These are phyloP conservation scores for Mesembryanthemum crystallinum DNA, from an alignment of 148 eudicot species.

Conservation along the genomic window DNA sequence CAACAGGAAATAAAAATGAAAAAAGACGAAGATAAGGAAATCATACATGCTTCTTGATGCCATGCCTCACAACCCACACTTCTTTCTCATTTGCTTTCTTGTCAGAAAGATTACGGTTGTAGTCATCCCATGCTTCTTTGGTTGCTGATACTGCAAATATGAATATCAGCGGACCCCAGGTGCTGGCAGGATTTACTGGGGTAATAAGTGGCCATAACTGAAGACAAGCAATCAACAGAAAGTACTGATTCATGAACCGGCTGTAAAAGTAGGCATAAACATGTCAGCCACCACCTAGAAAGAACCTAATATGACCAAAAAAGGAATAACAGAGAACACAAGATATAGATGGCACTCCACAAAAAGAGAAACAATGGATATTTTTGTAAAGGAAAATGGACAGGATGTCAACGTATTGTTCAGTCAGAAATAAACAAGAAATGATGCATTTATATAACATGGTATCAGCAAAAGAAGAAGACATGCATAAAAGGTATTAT, in stretches of 20 bases:
- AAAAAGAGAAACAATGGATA: not conserved
- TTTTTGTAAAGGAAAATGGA: not conserved
- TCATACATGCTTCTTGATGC: conserved; percentile 73
- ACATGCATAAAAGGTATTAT: not conserved
- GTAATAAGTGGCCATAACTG: conserved; percentile 97
- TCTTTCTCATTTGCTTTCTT: conserved; percentile 94
- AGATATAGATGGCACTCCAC: not conserved
- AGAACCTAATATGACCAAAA: conserved; percentile 3
- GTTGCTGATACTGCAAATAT: conserved; percentile 94
- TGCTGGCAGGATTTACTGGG: conserved; percentile 97
- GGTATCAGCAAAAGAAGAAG: not conserved
- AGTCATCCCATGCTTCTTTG: conserved; percentile 99
- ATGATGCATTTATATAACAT: not conserved
- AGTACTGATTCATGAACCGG: conserved; percentile 99
- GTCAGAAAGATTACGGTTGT: conserved; percentile 88
- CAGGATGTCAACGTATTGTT: not conserved
- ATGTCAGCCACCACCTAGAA: conserved; percentile 16
- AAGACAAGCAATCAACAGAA: conserved; percentile 98
- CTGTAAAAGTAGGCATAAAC: conserved; percentile 44
- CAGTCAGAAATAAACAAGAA: not conserved
- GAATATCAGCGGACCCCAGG: conserved; percentile 96
- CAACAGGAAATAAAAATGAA: not conserved
- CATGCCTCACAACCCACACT: conserved; percentile 90
- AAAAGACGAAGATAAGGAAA: conserved; percentile 9
- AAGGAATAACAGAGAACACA: not conserved